Evolutionary conservation across 192 early-diverging fungal species (phyloP), one percentile per base, ranked within the genome.

Genomic region (Powellomyces hirtus): DNA sequence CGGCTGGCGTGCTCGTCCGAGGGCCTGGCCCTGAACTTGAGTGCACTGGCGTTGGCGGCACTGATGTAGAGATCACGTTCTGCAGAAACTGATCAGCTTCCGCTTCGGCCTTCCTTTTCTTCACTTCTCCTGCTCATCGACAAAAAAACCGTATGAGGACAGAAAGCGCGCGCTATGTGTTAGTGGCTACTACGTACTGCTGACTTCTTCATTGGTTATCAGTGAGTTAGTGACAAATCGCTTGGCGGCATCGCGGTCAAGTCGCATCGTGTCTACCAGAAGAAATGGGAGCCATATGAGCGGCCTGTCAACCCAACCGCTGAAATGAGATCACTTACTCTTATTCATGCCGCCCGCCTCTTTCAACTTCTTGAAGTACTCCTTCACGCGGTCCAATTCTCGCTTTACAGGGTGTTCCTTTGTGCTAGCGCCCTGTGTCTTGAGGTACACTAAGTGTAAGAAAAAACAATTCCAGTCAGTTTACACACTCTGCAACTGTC

Each of bases 351-450:
- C 46, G 4, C 44, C 56, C 13, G 71, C 64, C 6, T 72, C 58
- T 35, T 62, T 58, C 26, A 59, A 14, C 36, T 72, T 72, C 13
- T 44, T 37, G 22, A 66, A 51, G 56, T 72, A 72, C 18, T 38
- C 36, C 37, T 66, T 72, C n/a, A 72, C 29, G 8, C 71, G 49
- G 13, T 49, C 36, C 34, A 72, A 33, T 29, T 69, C 71, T 45
- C 30, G 13, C 29, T 66, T 66, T 5, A 72, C 56, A 10, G 62
- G 71, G 55, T 71, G 63, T 11, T 65, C 56, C 27, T 60, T 38
- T 16, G 71, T 58, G 22, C 20, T 31, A 6, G 27, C 33, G 11
- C 71, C 71, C 31, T 72, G 29, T 34, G 64, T 72, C 36, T 42
- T 56, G 14, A 72, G 49, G 30, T 67, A 72, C 18, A 67, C 71